Base-by-base conservation (phyloP, 257 asterid species). In the Solanum piurae region DNA sequence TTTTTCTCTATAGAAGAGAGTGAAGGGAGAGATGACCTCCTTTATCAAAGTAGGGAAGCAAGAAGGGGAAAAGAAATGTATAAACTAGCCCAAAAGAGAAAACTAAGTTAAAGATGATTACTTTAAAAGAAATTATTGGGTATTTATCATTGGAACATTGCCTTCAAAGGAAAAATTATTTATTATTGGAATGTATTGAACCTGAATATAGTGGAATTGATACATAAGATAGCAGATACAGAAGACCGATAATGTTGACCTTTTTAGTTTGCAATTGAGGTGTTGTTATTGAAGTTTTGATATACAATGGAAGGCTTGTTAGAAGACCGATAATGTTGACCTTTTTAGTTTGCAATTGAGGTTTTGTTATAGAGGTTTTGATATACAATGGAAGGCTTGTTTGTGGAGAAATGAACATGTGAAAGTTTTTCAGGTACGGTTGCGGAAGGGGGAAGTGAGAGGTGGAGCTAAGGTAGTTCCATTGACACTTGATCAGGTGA, bases 381-480 rank as follows among this genome's bases (percentile, higher is more conserved):
- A 23, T n/a, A n/a, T 2, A 40, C 13, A 13, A 37, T 76, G 60
- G 60, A 40, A 77, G 84, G 25, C 23, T 44, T 44, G 84, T 80
- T 46, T 20, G 60, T 9, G 68, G 9, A 80, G 20, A 36, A 36
- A 66, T 73, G 8, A 74, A 40, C 27, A 12, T 83, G 68, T 42
- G 85, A 71, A 49, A 21, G 73, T 49, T 46, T 86, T 91, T 68
- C 89, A 97, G 99, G 99, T 92, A 84, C 92, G 90, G 88, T 88
- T 93, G 33, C 93, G 98, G 86, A 92, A 92, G 92, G 92, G 94
- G 58, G 97, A 91, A 88, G 88, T 97, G 88, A 93, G 89, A 92
- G 98, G 98, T 52, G 98, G 97, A 66, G 96, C 96, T 12, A 97
- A 94, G 91, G 98, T 97, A 85, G 99, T 97, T 90, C 98, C 99